Evolutionary conservation across 2,329 filamentous ascomycete genomes (phyloP).

Genomic region (Fusarium pseudograminearum): DNA sequence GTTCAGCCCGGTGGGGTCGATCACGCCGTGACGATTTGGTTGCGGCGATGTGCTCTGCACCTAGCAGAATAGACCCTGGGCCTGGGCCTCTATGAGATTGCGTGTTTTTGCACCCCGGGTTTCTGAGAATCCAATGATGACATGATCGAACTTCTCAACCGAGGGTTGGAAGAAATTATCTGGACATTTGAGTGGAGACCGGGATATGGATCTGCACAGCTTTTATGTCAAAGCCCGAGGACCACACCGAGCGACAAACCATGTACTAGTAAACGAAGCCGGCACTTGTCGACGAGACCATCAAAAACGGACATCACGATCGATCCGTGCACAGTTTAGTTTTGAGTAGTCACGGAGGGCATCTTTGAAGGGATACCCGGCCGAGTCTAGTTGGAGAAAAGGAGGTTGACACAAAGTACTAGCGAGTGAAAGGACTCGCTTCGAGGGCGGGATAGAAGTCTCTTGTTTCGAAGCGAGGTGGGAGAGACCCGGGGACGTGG

Average conservation of each 20-base stretch:
- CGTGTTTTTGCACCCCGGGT: constrained; percentile 15
- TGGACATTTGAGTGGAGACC: not conserved
- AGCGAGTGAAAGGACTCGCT: constrained; percentile 37
- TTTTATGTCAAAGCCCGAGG: constrained; percentile 17
- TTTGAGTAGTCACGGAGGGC: constrained; percentile 22
- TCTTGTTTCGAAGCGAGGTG: constrained; percentile 30
- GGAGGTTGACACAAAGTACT: constrained; percentile 31
- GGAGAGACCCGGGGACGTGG: constrained; percentile 21
- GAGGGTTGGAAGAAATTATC: constrained; percentile 13
- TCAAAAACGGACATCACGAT: constrained; percentile 26
- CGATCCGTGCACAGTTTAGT: constrained; percentile 39
- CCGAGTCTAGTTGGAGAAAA: constrained; percentile 30
- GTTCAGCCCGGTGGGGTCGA: constrained; percentile 35
- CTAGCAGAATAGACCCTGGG: constrained; percentile 25
- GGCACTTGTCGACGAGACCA: constrained; percentile 38
- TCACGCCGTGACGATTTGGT: constrained; percentile 4
- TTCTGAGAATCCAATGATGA: constrained; percentile 32
- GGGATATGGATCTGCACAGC: constrained; percentile 1
- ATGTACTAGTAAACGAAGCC: constrained; percentile 27
- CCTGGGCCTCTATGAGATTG: constrained; percentile 33
- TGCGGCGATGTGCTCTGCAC: constrained; percentile 7
- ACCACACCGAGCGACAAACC: constrained; percentile 13
- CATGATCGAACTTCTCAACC: constrained; percentile 23
- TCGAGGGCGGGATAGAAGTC: constrained; percentile 27
- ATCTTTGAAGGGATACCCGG: constrained; percentile 31